Base-by-base conservation (phyloP, 2,329 filamentous ascomycete species). In the Colletotrichum viniferum region DNA sequence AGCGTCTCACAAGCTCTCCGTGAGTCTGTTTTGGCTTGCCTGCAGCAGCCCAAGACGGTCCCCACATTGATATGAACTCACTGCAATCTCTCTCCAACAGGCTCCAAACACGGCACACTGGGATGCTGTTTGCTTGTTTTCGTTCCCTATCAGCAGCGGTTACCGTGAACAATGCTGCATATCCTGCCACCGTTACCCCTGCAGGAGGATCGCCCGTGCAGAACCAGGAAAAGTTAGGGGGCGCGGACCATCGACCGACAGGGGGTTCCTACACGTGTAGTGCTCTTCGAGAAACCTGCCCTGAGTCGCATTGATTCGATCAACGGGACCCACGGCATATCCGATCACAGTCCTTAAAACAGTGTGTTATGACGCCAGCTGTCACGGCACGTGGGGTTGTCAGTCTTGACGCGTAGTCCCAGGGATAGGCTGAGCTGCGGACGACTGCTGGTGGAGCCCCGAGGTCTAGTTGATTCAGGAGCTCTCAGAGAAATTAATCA, bases 401-500 rank as follows among this genome's bases (percentile, higher is more conserved):
- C 43, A n/a, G 43, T n/a, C 43, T 63, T 32, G 68, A 71, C 60
- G 30, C 72, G 61, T 66, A 71, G 61, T 62, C 55, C 48, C 61
- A n/a, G 67, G 72, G 68, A 30, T 60, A 55, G 28, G 63, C 43
- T 70, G 8, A 16, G 60, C 32, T 67, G 56, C 36, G 56, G 61
- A 38, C 56, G 68, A 48, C 32, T 32, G 32, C 10, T 30, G 24
- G 68, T 36, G 56, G 63, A n/a, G 38, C 38, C 32, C 13, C 21
- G 13, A 36, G 24, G 56, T 58, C 30, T 63, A n/a, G 68, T 32
- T 72, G 69, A 72, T 75, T 73, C 73, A 75, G 73, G 73, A 66
- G 52, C 43, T 55, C 62, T 72, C 69, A 68, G 62, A 73, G 63
- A 69, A 26, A 75, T 75, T 68, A 75, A 69, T 60, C 21, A 21